Evolutionary conservation across 495 filamentous ascomycete genomes (phyloP).

Genomic region (Annulohypoxylon maeteangense): DNA sequence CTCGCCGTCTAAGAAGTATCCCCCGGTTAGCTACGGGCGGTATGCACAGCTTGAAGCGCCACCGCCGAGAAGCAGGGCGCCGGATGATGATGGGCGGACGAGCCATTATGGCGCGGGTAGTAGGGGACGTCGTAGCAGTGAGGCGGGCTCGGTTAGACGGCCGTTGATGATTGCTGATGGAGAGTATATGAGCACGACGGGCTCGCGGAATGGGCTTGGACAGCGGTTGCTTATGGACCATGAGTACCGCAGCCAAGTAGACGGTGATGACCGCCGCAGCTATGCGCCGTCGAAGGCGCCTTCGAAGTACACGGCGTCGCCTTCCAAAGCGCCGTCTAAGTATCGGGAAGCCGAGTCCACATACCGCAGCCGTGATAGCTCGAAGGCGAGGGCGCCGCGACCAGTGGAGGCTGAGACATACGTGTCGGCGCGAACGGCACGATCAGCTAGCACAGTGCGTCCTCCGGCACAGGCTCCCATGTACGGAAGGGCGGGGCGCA

Average conservation of each 20-base stretch:
- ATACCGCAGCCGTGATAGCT: conserved; percentile 12
- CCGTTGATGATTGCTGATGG: conserved; percentile 47
- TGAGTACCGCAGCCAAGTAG: conserved; percentile 49
- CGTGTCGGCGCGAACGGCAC: conserved; percentile 51
- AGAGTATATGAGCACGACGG: conserved; percentile 35
- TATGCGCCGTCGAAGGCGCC: conserved; percentile 24
- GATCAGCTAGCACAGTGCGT: conserved; percentile 49
- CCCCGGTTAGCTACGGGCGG: conserved; percentile 51
- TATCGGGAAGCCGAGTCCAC: conserved; percentile 14
- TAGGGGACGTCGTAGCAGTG: conserved; percentile 48
- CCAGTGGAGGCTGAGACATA: conserved; percentile 47
- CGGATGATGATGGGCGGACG: conserved; percentile 54
- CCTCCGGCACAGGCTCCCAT: conserved; percentile 14
- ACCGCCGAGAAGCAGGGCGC: conserved; percentile 47
- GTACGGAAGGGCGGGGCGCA: neutral
- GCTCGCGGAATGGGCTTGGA: conserved; percentile 7
- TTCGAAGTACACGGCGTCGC: conserved; percentile 1
- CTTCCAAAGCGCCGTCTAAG: conserved; percentile 18
- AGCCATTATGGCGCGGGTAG: conserved; percentile 45
- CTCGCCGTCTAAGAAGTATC: conserved; percentile 45
- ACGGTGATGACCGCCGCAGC: conserved; percentile 23
- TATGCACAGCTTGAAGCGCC: conserved; percentile 48
- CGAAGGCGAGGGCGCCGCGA: conserved; percentile 7
- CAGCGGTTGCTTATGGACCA: conserved; percentile 36
- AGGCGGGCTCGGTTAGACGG: conserved; percentile 43